Conservation (phyloP, 2,329 filamentous ascomycete genomes). For the Trichoderma afroharzianum region DNA sequence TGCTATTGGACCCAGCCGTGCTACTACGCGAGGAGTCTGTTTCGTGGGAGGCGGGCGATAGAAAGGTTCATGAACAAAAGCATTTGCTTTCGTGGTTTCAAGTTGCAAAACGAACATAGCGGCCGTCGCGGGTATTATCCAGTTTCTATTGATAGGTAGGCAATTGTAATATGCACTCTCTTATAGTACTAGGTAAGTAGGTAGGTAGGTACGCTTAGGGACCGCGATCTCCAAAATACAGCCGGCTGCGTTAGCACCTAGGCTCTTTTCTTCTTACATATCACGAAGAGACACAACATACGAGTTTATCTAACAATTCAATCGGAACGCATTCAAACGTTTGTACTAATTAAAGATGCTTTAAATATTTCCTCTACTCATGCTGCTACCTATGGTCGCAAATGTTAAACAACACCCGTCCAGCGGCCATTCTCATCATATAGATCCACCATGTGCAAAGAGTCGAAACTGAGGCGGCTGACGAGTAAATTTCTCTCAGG, state of each 20-base stretch:
- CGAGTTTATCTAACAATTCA: neutral
- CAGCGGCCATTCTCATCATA: neutral
- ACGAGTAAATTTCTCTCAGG: neutral
- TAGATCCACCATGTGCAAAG: neutral
- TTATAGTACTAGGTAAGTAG: neutral
- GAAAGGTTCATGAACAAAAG: neutral
- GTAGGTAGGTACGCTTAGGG: neutral
- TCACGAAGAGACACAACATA: neutral
- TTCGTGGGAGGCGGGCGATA: neutral
- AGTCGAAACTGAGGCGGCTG: neutral
- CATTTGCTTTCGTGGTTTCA: neutral
- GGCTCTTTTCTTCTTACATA: neutral
- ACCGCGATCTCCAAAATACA: neutral
- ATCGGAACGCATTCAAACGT: neutral
- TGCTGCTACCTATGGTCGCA: neutral
- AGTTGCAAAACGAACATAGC: neutral
- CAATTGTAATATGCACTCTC: neutral
- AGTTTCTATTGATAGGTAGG: neutral
- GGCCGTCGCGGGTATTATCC: neutral
- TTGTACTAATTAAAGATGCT: neutral
- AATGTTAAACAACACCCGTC: neutral
- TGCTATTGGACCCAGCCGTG: conserved; percentile 39
- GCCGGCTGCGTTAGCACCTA: neutral
- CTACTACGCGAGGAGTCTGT: neutral
- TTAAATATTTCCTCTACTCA: neutral